Percentiles rank a stretch among this genome's conserved stretches.
Evolutionary conservation across 768 basidiomycete species (phyloP).

Genomic region (Pholiota microspora): DNA sequence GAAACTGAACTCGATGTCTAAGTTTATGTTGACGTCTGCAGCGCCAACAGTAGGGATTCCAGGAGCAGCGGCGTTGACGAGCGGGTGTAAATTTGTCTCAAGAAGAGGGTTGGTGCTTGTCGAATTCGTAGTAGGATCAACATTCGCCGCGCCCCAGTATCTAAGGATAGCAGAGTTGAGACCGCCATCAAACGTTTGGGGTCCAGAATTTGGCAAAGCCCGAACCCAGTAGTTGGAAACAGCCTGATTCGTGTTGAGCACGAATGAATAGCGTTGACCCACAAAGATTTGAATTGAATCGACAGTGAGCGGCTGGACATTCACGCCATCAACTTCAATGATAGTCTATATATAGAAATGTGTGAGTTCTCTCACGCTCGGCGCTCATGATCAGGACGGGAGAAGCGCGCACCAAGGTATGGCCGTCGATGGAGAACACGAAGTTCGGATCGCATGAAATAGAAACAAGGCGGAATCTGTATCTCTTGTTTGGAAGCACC

Average conservation of each 20-base stretch:
- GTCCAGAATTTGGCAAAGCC: slow-evolving; percentile 28
- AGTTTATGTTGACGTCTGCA: slow-evolving; percentile 34
- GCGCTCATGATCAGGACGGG: not conserved
- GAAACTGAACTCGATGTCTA: slow-evolving; percentile 28
- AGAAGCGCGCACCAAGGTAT: slow-evolving; percentile 29
- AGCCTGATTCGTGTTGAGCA: slow-evolving; percentile 35
- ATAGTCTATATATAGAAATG: slow-evolving; percentile 24
- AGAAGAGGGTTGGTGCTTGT: slow-evolving; percentile 25
- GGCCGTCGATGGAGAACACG: slow-evolving; percentile 43
- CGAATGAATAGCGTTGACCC: slow-evolving; percentile 45
- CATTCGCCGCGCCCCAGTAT: slow-evolving; percentile 38
- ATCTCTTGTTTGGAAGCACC: slow-evolving; percentile 35
- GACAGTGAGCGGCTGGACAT: slow-evolving; percentile 33
- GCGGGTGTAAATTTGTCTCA: slow-evolving; percentile 36
- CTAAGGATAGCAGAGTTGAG: slow-evolving; percentile 55
- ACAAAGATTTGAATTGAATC: slow-evolving; percentile 31
- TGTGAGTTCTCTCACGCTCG: not conserved
- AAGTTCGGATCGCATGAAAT: slow-evolving; percentile 47
- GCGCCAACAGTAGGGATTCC: slow-evolving; percentile 32
- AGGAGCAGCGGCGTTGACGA: slow-evolving; percentile 26
- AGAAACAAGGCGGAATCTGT: slow-evolving; percentile 48
- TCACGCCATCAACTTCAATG: slow-evolving; percentile 40
- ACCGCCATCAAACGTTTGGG: slow-evolving; percentile 27
- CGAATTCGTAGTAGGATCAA: slow-evolving; percentile 37
- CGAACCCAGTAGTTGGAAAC: slow-evolving; percentile 46